These are phyloP conservation scores for Carallia pectinifolia DNA, from an alignment of 345 rosid genomes.

Conservation along the genomic window DNA sequence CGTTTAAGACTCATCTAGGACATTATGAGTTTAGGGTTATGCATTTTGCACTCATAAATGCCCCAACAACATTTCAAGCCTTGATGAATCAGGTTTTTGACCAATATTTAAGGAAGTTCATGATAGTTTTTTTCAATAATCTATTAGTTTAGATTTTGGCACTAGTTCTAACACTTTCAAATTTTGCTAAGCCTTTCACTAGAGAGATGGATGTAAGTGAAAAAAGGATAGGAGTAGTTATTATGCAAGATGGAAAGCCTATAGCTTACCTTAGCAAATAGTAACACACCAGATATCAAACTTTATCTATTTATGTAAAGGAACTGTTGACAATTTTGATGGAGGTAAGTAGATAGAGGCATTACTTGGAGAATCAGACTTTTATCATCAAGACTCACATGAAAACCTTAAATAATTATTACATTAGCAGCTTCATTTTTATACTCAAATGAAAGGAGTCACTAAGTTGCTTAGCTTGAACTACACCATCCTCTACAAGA, in stretches of 20 bases:
- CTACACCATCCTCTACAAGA: background rate
- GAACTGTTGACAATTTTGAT: background rate
- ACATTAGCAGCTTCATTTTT: fast-evolving
- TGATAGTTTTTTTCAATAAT: background rate
- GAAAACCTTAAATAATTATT: background rate
- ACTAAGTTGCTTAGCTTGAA: background rate
- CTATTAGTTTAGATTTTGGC: background rate
- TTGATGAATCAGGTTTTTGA: background rate
- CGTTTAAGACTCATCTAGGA: background rate
- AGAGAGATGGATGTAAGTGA: background rate
- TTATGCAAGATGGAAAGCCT: background rate
- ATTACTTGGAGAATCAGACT: background rate
- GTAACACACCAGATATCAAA: background rate
- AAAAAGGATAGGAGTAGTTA: background rate
- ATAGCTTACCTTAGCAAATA: background rate
- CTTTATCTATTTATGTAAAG: background rate
- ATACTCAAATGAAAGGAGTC: no score
- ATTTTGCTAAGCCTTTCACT: background rate
- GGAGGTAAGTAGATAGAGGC: background rate
- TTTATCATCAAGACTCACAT: background rate
- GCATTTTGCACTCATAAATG: background rate
- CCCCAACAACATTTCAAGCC: background rate
- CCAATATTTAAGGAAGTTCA: background rate
- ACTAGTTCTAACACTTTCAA: background rate
- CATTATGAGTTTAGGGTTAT: background rate